phyloP scores from a whole-genome alignment of 164 flowering plant genomes.

The Macadamia tetraphylla region DNA sequence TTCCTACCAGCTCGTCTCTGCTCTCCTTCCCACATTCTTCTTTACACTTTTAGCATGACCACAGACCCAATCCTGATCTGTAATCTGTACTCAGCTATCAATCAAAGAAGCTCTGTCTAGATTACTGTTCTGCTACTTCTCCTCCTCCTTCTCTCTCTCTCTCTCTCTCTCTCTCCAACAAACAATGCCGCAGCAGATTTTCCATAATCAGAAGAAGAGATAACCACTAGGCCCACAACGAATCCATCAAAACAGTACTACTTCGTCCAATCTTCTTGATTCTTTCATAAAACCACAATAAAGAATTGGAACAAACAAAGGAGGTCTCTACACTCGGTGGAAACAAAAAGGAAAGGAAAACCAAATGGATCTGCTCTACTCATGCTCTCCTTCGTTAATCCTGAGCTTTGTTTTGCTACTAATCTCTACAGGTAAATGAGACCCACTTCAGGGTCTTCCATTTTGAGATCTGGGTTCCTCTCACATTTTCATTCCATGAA shows the following conservation, averaged over 20 bases:
- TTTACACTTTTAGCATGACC: too few species aligned
- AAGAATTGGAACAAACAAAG: background rate
- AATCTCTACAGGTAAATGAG: slow-evolving; percentile 8
- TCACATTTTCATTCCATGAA: background rate
- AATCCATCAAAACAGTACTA: background rate
- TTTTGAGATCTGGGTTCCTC: background rate
- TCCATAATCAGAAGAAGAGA: background rate
- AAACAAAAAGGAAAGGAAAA: background rate
- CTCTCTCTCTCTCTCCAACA: background rate
- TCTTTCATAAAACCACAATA: background rate
- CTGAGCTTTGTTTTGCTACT: slow-evolving; percentile 6
- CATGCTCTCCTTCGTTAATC: background rate
- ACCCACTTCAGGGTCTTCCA: background rate
- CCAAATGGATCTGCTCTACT: slow-evolving; percentile 6
- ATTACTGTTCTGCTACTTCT: slow-evolving; percentile 3
- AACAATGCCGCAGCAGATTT: slow-evolving; percentile 5
- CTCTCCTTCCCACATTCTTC: slow-evolving; percentile 2
- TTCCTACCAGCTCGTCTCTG: background rate
- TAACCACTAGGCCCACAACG: background rate
- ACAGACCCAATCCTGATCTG: too few species aligned
- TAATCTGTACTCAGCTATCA: background rate
- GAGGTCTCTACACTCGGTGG: too few species aligned
- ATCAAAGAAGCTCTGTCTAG: slow-evolving; percentile 3
- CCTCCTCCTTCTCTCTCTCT: background rate
- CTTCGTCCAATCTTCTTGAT: background rate